These are phyloP conservation scores for Cyclotella atomus DNA, from an alignment of 108 stramenopile species.

Conservation along the genomic window DNA sequence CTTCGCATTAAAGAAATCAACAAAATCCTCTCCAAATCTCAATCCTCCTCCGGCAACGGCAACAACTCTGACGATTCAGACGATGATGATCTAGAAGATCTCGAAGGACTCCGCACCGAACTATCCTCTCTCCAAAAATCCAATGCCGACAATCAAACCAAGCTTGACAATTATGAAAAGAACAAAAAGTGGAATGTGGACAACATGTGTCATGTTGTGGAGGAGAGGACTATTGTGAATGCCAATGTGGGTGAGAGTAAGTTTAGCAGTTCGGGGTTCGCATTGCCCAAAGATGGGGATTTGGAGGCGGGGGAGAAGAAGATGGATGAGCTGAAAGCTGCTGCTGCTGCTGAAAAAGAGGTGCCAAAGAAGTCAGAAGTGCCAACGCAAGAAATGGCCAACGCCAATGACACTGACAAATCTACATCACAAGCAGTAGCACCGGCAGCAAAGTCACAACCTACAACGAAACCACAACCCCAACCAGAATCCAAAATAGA, in stretches of 20 bases:
- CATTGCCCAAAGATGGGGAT: conserved; percentile 42
- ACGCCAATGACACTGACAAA: conserved; percentile 3
- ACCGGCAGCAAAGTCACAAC: not conserved
- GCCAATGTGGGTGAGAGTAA: conserved; percentile 67
- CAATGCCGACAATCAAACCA: conserved; percentile 65
- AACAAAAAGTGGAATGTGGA: conserved; percentile 98
- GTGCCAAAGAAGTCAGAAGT: conserved; percentile 11
- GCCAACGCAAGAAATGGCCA: not conserved
- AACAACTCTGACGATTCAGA: conserved; percentile 69
- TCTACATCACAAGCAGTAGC: not conserved
- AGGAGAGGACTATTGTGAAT: conserved; percentile 94
- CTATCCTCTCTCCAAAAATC: conserved; percentile 70
- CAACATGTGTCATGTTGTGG: conserved; percentile 94
- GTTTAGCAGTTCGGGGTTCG: conserved; percentile 77
- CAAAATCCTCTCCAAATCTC: conserved; percentile 49
- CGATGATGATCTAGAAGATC: conserved; percentile 89
- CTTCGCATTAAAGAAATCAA: conserved; percentile 86
- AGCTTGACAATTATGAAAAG: conserved; percentile 92
- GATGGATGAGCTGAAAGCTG: conserved; percentile 9
- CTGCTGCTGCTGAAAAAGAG: conserved; percentile 8
- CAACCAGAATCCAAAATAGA: conserved; percentile 31
- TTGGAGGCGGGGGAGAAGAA: conserved; percentile 16
- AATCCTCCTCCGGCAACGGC: conserved; percentile 35
- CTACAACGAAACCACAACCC: conserved; percentile 23
- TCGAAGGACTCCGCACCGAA: conserved; percentile 82